Evolutionary conservation across 345 rosid species (phyloP).

Genomic region (Capsella bursapastoris): DNA sequence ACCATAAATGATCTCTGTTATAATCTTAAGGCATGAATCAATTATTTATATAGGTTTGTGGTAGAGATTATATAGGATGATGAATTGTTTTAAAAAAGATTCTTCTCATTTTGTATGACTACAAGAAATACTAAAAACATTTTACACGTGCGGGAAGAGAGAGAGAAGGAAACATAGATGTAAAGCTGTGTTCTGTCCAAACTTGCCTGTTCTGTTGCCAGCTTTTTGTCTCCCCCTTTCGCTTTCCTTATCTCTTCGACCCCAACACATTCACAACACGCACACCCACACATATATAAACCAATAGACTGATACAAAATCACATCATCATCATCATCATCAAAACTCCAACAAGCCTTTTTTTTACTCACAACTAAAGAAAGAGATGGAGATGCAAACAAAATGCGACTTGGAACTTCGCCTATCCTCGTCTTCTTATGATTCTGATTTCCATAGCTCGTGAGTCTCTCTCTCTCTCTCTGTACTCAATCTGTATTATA

Average conservation of each 20-base stretch:
- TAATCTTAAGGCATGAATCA: no score
- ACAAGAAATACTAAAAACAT: neutral
- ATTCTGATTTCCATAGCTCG: constrained; percentile 6
- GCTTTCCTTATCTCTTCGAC: constrained; percentile 1
- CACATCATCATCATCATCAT: constrained; percentile 3
- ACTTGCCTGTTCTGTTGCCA: constrained; percentile 4
- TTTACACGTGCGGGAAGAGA: constrained; percentile 14
- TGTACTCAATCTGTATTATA: no score
- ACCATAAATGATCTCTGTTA: no score
- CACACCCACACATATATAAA: neutral
- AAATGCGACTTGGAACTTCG: constrained; percentile 41
- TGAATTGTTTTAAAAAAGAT: neutral
- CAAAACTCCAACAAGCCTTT: constrained; percentile 7
- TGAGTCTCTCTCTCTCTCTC: constrained; percentile 16
- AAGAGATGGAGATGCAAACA: constrained; percentile 31
- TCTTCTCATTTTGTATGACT: neutral
- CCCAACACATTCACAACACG: constrained; percentile 31
- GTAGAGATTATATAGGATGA: neutral
- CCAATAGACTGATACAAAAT: constrained; percentile 1
- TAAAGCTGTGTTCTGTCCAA: constrained; percentile 27
- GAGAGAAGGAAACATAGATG: constrained; percentile 2
- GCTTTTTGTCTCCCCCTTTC: constrained; percentile 6
- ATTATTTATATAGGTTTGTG: neutral
- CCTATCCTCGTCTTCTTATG: constrained; percentile 19
- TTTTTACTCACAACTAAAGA: neutral